A percentile compares a stretch with the other conserved stretches of the same genome.
These are phyloP conservation scores for Phyllostachys edulis DNA, from an alignment of 176 grass and related monocot species.

Conservation along the genomic window DNA sequence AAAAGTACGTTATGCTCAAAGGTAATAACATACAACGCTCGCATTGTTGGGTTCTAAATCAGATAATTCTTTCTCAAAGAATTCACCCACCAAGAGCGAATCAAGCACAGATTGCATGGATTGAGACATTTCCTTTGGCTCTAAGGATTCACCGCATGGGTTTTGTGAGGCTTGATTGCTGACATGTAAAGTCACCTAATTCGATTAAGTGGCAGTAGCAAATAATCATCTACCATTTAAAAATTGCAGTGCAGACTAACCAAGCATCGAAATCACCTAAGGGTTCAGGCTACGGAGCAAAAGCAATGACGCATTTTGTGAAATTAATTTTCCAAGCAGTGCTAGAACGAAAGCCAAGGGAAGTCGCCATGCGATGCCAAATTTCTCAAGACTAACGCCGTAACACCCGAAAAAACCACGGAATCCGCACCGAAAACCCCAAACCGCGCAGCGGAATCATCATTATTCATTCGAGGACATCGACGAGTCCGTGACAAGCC, in stretches of 20 bases:
- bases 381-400: neutral
- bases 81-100: neutral
- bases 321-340: neutral
- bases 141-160: neutral
- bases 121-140: neutral
- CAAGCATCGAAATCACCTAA: constrained; percentile 16
- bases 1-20: neutral
- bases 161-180: neutral
- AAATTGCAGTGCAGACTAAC: neutral
- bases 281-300: neutral
- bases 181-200: neutral
- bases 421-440: constrained; percentile 20
- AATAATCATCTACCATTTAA: neutral
- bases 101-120: neutral
- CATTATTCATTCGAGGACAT: neutral
- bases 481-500: neutral
- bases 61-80: neutral
- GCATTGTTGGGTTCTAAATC: neutral
- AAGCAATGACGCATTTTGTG: neutral
- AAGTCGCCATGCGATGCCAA: neutral
- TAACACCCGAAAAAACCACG: neutral
- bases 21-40: neutral
- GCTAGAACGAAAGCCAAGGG: neutral
- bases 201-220: neutral
- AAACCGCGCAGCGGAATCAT: neutral